Evolutionary conservation across 257 asterid genomes (phyloP), one percentile per base, ranked within the genome.

Genomic region (Linderniella brevidens): DNA sequence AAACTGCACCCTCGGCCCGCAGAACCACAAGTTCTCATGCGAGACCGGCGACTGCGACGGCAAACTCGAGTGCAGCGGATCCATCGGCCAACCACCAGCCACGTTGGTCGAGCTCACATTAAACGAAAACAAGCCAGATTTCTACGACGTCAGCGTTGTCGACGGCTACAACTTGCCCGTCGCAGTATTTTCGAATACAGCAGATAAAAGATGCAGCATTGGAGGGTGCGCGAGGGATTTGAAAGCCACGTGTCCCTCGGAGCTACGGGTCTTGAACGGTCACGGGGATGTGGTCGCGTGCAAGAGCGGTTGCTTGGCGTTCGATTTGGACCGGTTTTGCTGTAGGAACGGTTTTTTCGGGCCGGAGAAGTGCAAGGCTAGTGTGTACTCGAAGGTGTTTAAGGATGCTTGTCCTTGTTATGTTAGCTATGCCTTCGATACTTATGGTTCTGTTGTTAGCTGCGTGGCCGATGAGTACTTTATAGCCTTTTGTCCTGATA

Each of bases 21-120:
- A 52, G 11, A 58, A 71, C 19, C 56, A 52, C 54, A 58, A 40
- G n/a, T 65, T 58, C 10, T 64, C 62, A 20, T 82, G 94, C 16
- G 80, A 86, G 58, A 86, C 97, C 0, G 96, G 96, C 0, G 94
- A 86, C 25, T 86, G 94, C 12, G 74, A 55, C 18, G 82, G 93
- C 1, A 69, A 42, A 48, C 70, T 79, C 13, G 80, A 72, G 53
- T 86, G 96, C 66, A 13, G 35, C 14, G 94, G 94, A 8, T 8
- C 52, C 25, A 73, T 77, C 5, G 96, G 93, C 37, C 60, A 62
- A 35, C 96, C 96, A 4, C 96, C 96, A 1, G 92, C 56, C 13
- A 82, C 96, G 0, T 68, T 86, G 0, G 79, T 75, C 10, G 80
- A 86, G 36, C 54, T 82, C 56, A 11, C 93, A 0, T 45, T 79